Base-by-base conservation (phyloP, 768 basidiomycete species). In the Rhizopogon sp. region DNA sequence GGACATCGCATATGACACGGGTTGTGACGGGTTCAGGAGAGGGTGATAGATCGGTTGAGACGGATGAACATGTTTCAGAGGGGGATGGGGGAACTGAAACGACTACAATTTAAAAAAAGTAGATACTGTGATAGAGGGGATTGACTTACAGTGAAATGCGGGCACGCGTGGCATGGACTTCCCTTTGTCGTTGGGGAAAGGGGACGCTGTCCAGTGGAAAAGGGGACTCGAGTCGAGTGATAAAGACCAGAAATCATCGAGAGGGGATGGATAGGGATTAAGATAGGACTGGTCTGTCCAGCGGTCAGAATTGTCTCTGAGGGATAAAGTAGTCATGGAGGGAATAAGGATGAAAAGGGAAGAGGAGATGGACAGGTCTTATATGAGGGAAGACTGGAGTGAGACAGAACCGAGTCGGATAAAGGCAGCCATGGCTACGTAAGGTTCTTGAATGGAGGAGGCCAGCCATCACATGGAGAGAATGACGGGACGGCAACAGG, bases 1-100 rank as follows among this genome's bases (percentile, higher is more conserved):
- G 85, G 2, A 83, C 81, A 57, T 83, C 79, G 72, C 83, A 85
- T 20, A 85, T 74, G 69, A 84, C 77, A 56, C 80, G 76, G 43
- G 78, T 58, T 9, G 70, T 33, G 20, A 65, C 60, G 1, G 70
- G 68, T 0, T 61, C 39, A 5, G 67, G 64, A 3, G 71, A 64
- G 17, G 67, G 63, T 37, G 67, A 58, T 10, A 60, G 42, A 54
- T 64, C 64, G 17, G 67, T 59, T 14, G 65, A 62, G 4, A 53
- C 20, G 11, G 67, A 66, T 13, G 70, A 66, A 43, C 60, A 63
- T n/a, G 70, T 67, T 56, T 70, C 73, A 16, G 76, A 75, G 17
- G 78, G 79, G 3, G 79, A 79, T 0, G 79, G 68, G 6, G 75
- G 70, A 51, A 72, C 77, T 78, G 59, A 28, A 50, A 43, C 40